Percentiles rank a stretch among this genome's conserved stretches.
phyloP scores from a whole-genome alignment of 257 asterid genomes.

The Cynanchum wilfordii region DNA sequence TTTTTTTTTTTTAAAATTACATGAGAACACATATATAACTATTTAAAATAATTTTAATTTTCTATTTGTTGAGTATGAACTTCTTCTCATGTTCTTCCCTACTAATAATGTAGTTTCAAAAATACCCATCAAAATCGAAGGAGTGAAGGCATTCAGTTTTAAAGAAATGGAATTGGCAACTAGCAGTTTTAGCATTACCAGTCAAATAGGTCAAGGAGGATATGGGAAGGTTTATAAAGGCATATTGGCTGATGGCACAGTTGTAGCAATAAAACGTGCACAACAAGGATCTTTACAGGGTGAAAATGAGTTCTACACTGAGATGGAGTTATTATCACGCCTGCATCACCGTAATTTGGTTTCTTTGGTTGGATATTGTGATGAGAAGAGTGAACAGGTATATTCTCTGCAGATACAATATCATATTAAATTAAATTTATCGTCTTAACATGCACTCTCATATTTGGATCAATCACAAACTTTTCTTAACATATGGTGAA shows the following conservation, averaged over 20 bases:
- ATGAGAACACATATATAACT: no score
- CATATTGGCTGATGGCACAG: constrained; percentile 23
- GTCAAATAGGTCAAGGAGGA: constrained; percentile 46
- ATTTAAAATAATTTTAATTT: no score
- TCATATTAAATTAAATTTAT: no score
- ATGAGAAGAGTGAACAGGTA: constrained; percentile 79
- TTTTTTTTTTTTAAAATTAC: no score
- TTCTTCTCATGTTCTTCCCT: no score
- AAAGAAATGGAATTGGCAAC: constrained; percentile 37
- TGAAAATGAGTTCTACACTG: constrained; percentile 40
- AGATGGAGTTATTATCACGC: constrained; percentile 40
- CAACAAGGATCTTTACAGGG: constrained; percentile 43
- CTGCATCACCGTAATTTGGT: constrained; percentile 49
- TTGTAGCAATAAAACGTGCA: constrained; percentile 43
- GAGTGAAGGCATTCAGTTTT: constrained; percentile 32
- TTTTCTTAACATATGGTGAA: no score
- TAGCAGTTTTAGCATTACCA: constrained; percentile 25
- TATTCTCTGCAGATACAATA: no score
- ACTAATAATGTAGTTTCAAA: constrained; percentile 27
- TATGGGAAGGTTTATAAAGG: constrained; percentile 41
- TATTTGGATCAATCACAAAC: no score
- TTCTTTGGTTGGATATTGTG: constrained; percentile 53
- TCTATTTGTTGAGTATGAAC: no score
- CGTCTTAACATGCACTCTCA: no score
- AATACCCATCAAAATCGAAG: constrained; percentile 36